Conservation (phyloP, 768 basidiomycete species). For the Cytidiella melzeri region DNA sequence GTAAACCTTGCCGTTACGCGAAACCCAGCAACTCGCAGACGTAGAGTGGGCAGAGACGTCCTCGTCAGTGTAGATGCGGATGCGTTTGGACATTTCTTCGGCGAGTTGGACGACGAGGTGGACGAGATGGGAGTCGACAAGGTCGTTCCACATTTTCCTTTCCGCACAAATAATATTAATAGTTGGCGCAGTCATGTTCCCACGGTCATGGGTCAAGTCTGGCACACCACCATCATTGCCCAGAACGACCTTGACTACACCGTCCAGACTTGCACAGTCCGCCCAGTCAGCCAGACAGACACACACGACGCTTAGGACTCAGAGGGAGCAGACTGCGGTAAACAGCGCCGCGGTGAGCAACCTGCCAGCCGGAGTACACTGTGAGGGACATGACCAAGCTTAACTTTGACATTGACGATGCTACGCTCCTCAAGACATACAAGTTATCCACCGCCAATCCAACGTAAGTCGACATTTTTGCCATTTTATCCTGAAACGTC, state of each 20-base stretch:
- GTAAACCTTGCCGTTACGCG: slow-evolving; percentile 79
- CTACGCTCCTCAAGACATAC: slow-evolving; percentile 80
- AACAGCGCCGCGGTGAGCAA: no score
- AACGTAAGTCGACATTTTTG: slow-evolving; percentile 44
- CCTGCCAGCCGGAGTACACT: background rate
- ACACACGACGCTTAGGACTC: no score
- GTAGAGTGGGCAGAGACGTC: slow-evolving; percentile 66
- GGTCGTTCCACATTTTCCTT: slow-evolving; percentile 2
- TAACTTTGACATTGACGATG: slow-evolving; percentile 74
- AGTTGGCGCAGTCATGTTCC: background rate
- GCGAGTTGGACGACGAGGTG: slow-evolving; percentile 17
- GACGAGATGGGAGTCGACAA: slow-evolving; percentile 6
- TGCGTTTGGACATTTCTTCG: slow-evolving; percentile 47
- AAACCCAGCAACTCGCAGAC: slow-evolving; percentile 71
- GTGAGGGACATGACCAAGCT: slow-evolving; percentile 41
- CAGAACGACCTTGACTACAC: background rate
- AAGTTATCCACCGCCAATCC: slow-evolving; percentile 74
- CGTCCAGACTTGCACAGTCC: no score
- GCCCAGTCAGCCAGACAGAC: no score
- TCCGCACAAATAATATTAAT: background rate
- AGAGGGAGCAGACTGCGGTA: no score
- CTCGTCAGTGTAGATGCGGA: slow-evolving; percentile 67
- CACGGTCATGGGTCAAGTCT: background rate
- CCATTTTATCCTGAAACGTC: no score
- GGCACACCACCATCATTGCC: background rate